Evolutionary conservation across 2,329 filamentous ascomycete genomes (phyloP), one percentile per base, ranked within the genome.

Genomic region (Stachybotrys chlorohalonatus): DNA sequence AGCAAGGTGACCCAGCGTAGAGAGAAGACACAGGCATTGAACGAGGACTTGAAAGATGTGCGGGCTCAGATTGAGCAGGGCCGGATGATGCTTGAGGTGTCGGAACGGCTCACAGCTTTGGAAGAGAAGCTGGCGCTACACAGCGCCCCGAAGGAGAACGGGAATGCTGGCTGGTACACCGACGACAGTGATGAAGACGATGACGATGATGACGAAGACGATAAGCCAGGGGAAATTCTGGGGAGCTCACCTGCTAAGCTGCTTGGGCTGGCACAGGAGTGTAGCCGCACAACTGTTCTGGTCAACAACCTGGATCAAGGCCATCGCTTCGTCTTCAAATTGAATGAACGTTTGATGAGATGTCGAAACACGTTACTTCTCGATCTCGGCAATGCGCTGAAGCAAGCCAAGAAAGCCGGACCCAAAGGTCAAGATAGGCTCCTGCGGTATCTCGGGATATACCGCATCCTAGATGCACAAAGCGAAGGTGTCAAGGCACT

Each of bases 1-100:
- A 75, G 73, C 9, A 80, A 78, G 16, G 88, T 96, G 0, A 74
- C 76, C 7, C 77, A 80, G 56, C 79, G 86, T 58, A 83, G 82
- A 30, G 70, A 71, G 17, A 86, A 93, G 61, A 81, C 91, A 1
- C 75, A 76, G 45, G 69, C 66, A 5, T 70, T 91, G 52, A 75
- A 90, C 54, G 69, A 73, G n/a, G 84, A 95, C 68, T 81, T 92
- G 65, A 80, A 77, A 57, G 72, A 64, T n/a, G 79, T 92, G 6
- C 77, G 83, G 55, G 70, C 73, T 11, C 76, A 85, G 52, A 85
- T 93, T 47, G 83, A 87, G 61, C 60, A 70, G 2, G 84, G 81
- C 0, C 70, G 83, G 57, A 76, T 76, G 60, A 76, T 92, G 73
- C 66, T 92, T 31, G 87, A 90, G 66, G 70, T 87, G 16, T 82